Base-by-base conservation (phyloP, 2,329 filamentous ascomycete genomes). In the Botrytis tulipae region DNA sequence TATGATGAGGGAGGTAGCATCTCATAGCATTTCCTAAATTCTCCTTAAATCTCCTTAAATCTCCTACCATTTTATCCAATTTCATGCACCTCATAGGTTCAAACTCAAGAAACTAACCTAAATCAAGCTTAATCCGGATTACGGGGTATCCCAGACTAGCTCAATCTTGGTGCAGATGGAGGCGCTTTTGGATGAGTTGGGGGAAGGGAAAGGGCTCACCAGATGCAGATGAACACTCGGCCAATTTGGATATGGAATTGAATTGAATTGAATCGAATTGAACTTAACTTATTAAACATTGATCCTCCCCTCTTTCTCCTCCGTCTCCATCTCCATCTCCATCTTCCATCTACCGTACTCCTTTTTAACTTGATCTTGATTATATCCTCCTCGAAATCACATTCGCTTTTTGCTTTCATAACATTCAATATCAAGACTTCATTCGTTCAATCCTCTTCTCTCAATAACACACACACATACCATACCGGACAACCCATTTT, bases 131-230 rank as follows among this genome's bases (percentile, higher is more conserved):
- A 32, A 59, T 57, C 9, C 18, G 2, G 20, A 57, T 29, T 3
- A 14, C 37, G 20, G 35, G 44, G 66, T 18, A 29, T 57, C 20
- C 18, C 22, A 35, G 29, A 14, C 37, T 69, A 70, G 48, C 67
- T 44, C 6, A 32, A 70, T 70, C 46, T 32, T 25, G 51, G 25
- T 69, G 67, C 67, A 70, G 67, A 70, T 46, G 67, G 51, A 69
- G 66, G 66, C 35, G 66, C 48, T 59, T 67, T 69, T 69, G 48
- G 35, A 29, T 42, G 46, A 68, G 62, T n/a, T 67, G 16, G 25
- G 35, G 25, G 7, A 25, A 44, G n/a, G 37, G n/a, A 32, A 29
- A n/a, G 51, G 7, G 35, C 51, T 54, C 51, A 57, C 51, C 51
- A 57, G 51, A 29, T 57, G 12, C 51, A 29, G 51, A 18, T 54